These are phyloP conservation scores for Phytophthora sp. DNA, from an alignment of 352 stramenopile genomes.

Conservation along the genomic window DNA sequence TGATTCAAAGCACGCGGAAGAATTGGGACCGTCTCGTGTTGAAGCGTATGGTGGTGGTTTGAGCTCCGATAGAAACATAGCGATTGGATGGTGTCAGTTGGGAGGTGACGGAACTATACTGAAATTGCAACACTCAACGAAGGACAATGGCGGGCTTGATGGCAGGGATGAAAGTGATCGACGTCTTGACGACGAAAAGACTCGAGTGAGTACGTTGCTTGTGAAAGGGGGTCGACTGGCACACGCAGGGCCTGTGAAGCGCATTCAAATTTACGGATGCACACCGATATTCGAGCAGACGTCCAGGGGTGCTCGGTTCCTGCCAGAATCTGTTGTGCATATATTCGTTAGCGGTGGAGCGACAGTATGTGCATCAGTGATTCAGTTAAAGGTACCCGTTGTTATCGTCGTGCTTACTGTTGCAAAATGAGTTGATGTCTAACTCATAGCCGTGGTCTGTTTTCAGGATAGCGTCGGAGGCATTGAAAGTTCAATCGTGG, in stretches of 20 bases:
- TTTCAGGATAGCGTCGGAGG: conserved; percentile 43
- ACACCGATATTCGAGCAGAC: conserved; percentile 73
- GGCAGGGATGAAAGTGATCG: conserved; percentile 8
- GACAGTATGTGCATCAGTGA: conserved; percentile 57
- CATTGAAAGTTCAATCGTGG: conserved; percentile 55
- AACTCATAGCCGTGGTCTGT: background rate
- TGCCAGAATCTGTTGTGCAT: conserved; percentile 60
- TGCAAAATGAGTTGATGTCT: conserved; percentile 6
- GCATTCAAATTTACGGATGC: conserved; percentile 78
- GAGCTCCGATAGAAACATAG: conserved; percentile 30
- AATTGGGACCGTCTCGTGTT: conserved; percentile 46
- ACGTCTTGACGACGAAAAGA: conserved; percentile 10
- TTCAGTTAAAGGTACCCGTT: conserved; percentile 57
- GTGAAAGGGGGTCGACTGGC: conserved; percentile 62
- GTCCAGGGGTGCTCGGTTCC: conserved; percentile 50
- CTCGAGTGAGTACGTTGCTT: conserved; percentile 50
- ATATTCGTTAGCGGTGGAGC: conserved; percentile 76
- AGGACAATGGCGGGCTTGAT: conserved; percentile 14
- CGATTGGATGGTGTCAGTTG: conserved; percentile 79
- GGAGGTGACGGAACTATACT: conserved; percentile 81
- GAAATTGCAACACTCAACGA: conserved; percentile 50
- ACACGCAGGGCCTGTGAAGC: conserved; percentile 59
- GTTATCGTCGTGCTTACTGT: background rate
- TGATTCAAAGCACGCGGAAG: conserved; percentile 46
- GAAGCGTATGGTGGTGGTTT: conserved; percentile 61